These are phyloP conservation scores for Herpetomonas muscarum DNA, from an alignment of 208 protist genomes.

Conservation along the genomic window DNA sequence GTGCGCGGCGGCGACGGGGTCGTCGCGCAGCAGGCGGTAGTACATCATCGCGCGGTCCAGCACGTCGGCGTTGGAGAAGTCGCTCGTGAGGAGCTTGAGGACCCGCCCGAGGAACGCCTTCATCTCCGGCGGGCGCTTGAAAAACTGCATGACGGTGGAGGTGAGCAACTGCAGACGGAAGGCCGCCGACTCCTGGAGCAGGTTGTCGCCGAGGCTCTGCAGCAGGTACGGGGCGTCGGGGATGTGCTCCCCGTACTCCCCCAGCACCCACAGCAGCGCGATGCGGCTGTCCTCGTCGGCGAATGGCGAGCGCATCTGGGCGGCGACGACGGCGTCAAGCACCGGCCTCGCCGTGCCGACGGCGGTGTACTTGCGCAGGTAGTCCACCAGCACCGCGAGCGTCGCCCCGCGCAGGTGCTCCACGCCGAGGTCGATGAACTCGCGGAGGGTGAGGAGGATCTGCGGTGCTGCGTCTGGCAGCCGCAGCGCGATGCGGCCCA, in stretches of 20 bases:
- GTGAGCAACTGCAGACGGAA: slow-evolving; percentile 88
- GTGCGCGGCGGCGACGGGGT: slow-evolving; percentile 39
- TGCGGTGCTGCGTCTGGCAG: slow-evolving; percentile 15
- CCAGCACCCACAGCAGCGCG: slow-evolving; percentile 86
- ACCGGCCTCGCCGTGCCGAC: slow-evolving; percentile 35
- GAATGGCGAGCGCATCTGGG: slow-evolving; percentile 40
- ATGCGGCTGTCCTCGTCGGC: slow-evolving; percentile 49
- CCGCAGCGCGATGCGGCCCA: slow-evolving; percentile 30
- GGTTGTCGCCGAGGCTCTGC: slow-evolving; percentile 55
- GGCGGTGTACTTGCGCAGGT: slow-evolving; percentile 69
- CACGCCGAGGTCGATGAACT: slow-evolving; percentile 55
- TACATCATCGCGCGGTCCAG: slow-evolving; percentile 85
- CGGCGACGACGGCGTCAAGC: slow-evolving; percentile 35
- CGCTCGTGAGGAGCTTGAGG: slow-evolving; percentile 66
- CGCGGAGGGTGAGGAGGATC: slow-evolving; percentile 37
- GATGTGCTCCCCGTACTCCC: slow-evolving; percentile 88
- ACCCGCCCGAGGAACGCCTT: slow-evolving; percentile 79
- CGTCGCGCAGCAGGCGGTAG: slow-evolving; percentile 63
- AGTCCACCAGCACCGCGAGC: slow-evolving; percentile 70
- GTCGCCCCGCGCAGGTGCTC: slow-evolving; percentile 51
- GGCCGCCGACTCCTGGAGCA: slow-evolving; percentile 31
- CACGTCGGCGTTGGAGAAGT: slow-evolving; percentile 84
- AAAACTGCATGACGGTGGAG: slow-evolving; percentile 84
- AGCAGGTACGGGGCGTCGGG: slow-evolving; percentile 90
- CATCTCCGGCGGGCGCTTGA: slow-evolving; percentile 91